phyloP scores from a whole-genome alignment of 2,329 filamentous ascomycete species.

The Fusarium chuoi region DNA sequence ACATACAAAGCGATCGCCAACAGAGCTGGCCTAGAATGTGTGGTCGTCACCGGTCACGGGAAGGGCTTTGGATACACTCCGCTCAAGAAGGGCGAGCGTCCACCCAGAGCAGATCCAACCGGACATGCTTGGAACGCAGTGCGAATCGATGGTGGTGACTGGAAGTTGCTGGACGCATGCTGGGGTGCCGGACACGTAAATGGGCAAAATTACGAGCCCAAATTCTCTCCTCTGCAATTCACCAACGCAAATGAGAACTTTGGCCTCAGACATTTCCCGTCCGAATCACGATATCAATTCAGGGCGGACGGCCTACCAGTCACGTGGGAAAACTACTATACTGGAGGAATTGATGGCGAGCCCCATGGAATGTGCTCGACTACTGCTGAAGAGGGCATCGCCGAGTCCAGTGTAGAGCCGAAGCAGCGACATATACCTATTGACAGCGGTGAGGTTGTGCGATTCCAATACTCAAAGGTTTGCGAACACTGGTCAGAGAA shows the following conservation, averaged over 20 bases:
- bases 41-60: slow-evolving; percentile 81
- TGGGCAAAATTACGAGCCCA: slow-evolving; percentile 69
- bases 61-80: slow-evolving; percentile 83
- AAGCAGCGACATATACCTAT: slow-evolving; percentile 65
- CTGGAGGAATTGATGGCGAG: slow-evolving; percentile 65
- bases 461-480: slow-evolving; percentile 82
- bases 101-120: slow-evolving; percentile 70
- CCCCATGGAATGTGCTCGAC: slow-evolving; percentile 59
- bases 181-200: slow-evolving; percentile 83
- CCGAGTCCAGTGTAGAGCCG: slow-evolving; percentile 68
- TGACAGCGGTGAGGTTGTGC: slow-evolving; percentile 64
- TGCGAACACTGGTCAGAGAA: slow-evolving; percentile 88
- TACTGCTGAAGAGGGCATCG: slow-evolving; percentile 62
- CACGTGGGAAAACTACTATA: slow-evolving; percentile 85
- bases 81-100: slow-evolving; percentile 69
- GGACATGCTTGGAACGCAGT: slow-evolving; percentile 96
- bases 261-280: slow-evolving; percentile 81
- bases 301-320: slow-evolving; percentile 74
- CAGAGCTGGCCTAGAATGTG: slow-evolving; percentile 80
- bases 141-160: slow-evolving; percentile 83
- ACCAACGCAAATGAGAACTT: slow-evolving; percentile 79
- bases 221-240: slow-evolving; percentile 73
- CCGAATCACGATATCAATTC: slow-evolving; percentile 75
- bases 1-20: slow-evolving; percentile 82
- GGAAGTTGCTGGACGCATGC: slow-evolving; percentile 92